These are phyloP conservation scores for Teunomyces stri DNA, from an alignment of 805 yeast species.

Conservation along the genomic window DNA sequence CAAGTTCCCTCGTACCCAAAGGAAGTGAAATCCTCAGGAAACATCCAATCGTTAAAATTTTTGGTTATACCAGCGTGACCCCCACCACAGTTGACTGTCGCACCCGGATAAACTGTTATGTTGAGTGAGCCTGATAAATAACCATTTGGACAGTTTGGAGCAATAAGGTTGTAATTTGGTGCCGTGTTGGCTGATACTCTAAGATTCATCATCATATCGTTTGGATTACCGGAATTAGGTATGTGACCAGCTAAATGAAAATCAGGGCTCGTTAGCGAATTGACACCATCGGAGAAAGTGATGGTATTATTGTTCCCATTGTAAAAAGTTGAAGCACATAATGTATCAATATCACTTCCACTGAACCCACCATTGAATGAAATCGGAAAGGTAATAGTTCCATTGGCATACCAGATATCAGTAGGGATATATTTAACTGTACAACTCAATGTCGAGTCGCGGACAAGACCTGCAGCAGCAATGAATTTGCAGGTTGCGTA, in stretches of 20 bases:
- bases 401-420: constrained; percentile 1
- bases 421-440: constrained; percentile 3
- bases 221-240: neutral
- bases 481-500: constrained; percentile 20
- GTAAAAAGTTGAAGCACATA: constrained; percentile 13
- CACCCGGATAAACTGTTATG: constrained; percentile 7
- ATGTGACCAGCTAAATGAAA: neutral
- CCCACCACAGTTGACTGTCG: constrained; percentile 17
- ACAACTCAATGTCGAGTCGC: constrained; percentile 7
- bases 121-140: constrained; percentile 20
- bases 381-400: constrained; percentile 15
- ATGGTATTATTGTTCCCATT: constrained; percentile 18
- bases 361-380: constrained; percentile 14
- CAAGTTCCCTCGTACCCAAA: constrained; percentile 13
- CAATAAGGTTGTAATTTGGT: constrained; percentile 6
- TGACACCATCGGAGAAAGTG: constrained; percentile 10
- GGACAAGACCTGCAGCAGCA: constrained; percentile 2
- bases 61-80: constrained; percentile 17
- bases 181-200: neutral
- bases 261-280: constrained; percentile 1
- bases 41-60: constrained; percentile 19
- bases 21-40: constrained; percentile 9
- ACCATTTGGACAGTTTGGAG: constrained; percentile 18
- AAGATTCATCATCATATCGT: neutral
- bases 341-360: constrained; percentile 10